phyloP scores from a whole-genome alignment of 1,284 basidiomycete genomes.

The Fomitopsis palustris region DNA sequence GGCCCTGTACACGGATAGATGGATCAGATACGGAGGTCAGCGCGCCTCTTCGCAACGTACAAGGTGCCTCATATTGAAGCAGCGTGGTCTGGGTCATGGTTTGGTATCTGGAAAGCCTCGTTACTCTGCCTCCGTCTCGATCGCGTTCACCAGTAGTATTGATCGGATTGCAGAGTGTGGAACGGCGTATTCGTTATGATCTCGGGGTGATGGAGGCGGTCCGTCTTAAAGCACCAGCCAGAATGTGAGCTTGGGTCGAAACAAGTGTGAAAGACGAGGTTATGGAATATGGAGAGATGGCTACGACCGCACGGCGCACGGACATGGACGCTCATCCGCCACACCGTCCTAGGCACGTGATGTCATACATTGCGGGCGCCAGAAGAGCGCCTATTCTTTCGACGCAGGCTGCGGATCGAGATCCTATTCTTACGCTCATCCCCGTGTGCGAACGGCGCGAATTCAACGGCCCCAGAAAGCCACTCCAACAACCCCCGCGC shows the following conservation, averaged over 20 bases:
- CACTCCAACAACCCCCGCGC: not conserved
- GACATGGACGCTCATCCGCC: no score
- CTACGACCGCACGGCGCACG: no score
- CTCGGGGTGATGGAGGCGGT: not conserved
- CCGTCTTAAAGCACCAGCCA: not conserved
- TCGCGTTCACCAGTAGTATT: not conserved
- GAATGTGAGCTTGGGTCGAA: no score
- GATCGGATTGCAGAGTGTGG: not conserved
- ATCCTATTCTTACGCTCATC: not conserved
- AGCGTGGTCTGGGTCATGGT: slow-evolving; percentile 60
- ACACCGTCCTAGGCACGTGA: not conserved
- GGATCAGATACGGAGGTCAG: not conserved
- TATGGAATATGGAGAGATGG: no score
- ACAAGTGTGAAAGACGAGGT: no score
- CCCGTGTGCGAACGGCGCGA: not conserved
- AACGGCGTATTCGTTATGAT: not conserved
- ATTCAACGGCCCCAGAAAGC: not conserved
- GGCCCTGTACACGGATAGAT: slow-evolving; percentile 53
- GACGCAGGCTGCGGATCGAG: not conserved
- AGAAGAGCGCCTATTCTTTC: no score
- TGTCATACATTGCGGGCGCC: no score
- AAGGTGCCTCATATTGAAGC: slow-evolving; percentile 73
- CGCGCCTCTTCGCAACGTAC: slow-evolving; percentile 38
- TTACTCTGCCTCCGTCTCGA: not conserved
- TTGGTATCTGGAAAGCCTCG: not conserved